phyloP scores from a whole-genome alignment of 1,284 basidiomycete species.

The Lignosus rhinocerotis region DNA sequence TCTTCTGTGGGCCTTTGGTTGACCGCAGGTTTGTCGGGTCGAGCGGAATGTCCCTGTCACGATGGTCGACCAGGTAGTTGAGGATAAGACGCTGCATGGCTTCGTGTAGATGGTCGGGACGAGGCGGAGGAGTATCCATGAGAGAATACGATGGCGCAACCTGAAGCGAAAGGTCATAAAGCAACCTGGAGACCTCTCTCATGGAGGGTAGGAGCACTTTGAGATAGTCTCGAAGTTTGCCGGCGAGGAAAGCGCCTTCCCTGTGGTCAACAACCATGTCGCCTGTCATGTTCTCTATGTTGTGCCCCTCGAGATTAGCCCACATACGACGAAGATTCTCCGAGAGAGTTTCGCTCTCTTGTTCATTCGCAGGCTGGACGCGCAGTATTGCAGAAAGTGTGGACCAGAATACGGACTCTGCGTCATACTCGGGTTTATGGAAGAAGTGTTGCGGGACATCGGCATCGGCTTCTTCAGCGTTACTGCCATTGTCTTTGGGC shows the following conservation, averaged over 20 bases:
- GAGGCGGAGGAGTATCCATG: not conserved
- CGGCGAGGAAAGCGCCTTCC: not conserved
- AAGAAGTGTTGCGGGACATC: not conserved
- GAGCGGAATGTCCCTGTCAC: not conserved
- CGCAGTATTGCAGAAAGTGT: not conserved
- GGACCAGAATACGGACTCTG: not conserved
- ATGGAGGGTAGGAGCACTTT: not conserved
- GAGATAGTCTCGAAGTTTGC: not conserved
- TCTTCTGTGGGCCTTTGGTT: not conserved
- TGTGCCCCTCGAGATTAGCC: too few relatives aligned
- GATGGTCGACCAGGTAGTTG: constrained; percentile 6
- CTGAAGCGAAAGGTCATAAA: not conserved
- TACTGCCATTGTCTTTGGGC: not conserved
- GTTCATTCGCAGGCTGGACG: not conserved
- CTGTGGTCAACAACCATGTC: not conserved
- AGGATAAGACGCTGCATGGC: constrained; percentile 8
- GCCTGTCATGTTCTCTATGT: not conserved
- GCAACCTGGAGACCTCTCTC: not conserved
- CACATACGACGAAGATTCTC: not conserved
- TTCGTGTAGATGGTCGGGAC: constrained; percentile 7
- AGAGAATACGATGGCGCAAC: not conserved
- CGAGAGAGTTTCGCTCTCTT: not conserved
- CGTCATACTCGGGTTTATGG: not conserved
- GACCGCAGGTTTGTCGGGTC: not conserved
- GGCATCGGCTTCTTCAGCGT: not conserved